Base-by-base conservation (phyloP, 2,329 filamentous ascomycete species). In the Botrytis sinoallii region DNA sequence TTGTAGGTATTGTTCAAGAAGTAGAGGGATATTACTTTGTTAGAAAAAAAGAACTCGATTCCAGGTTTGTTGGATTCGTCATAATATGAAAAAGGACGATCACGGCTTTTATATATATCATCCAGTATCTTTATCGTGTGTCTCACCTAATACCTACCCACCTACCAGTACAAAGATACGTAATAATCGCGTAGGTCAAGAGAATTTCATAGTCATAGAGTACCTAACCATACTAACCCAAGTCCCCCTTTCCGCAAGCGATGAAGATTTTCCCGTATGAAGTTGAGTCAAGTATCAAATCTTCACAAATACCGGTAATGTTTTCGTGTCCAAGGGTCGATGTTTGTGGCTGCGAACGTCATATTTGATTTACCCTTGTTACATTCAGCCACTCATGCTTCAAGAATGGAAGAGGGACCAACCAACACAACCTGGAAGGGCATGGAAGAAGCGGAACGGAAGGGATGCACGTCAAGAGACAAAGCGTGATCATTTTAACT, bases 211-310 rank as follows among this genome's bases (percentile, higher is more conserved):
- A 38, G 32, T n/a, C 22, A 67, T n/a, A 25, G 5, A 32, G 18
- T 22, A 25, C 16, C 29, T 29, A 32, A 57, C 8, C 59, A 22
- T 38, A 14, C 20, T 25, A 16, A 38, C 25, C 59, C 44, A 35
- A 25, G 63, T 42, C 48, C 65, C 64, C 65, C 18, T 68, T 68
- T 68, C 35, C 48, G 25, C 46, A 68, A 68, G 65, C 65, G 65
- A 68, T 68, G 16, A 52, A 55, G 46, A 48, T 65, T 40, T 68
- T n/a, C 46, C 46, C 22, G 12, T 20, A 2, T 25, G 5, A n/a
- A 52, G 48, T n/a, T 25, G 48, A 46, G 29, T 35, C n/a, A 35
- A 48, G 14, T 29, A 35, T 22, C 29, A n/a, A 25, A 48, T 35
- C 40, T 18, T 66, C 20, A 35, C 29, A n/a, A 55, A 55, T n/a